Evolutionary conservation across 2,329 filamentous ascomycete species (phyloP).

Genomic region (Chaetomiaceae sp.): DNA sequence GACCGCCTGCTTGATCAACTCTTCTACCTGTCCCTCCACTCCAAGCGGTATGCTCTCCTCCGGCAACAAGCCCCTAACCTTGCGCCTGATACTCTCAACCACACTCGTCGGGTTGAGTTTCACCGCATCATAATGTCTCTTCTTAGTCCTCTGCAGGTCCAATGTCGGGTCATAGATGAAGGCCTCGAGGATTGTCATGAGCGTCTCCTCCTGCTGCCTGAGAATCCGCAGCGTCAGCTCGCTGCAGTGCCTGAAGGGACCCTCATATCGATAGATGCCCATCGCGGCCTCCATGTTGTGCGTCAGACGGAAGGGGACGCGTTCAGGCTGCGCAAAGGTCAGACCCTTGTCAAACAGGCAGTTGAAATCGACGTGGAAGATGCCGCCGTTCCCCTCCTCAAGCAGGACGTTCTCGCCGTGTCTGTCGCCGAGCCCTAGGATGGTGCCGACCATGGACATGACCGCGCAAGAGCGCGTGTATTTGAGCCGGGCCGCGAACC

Average conservation of each 20-base stretch:
- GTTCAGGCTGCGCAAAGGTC: conserved; percentile 90
- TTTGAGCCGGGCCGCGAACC: conserved; percentile 82
- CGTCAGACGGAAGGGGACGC: conserved; percentile 92
- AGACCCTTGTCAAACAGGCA: conserved; percentile 98
- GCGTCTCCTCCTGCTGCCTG: conserved; percentile 86
- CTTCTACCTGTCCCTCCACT: conserved; percentile 96
- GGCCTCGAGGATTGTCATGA: conserved; percentile 96
- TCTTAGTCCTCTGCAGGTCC: conserved; percentile 75
- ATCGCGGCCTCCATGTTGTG: conserved; percentile 99
- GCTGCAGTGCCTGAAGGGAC: conserved; percentile 84
- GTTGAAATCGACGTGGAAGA: conserved; percentile 99
- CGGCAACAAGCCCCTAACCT: conserved; percentile 77
- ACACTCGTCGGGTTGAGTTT: conserved; percentile 65
- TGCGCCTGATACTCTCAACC: conserved; percentile 80
- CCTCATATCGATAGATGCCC: conserved; percentile 89
- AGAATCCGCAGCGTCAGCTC: conserved; percentile 83
- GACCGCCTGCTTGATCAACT: conserved; percentile 82
- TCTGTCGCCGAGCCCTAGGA: conserved; percentile 86
- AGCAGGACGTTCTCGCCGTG: conserved; percentile 97
- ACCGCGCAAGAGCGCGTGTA: conserved; percentile 95
- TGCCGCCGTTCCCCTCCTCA: conserved; percentile 86
- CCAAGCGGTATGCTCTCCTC: conserved; percentile 89
- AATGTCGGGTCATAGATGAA: conserved; percentile 97
- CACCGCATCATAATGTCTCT: conserved; percentile 47
- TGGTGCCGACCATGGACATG: conserved; percentile 99